Conservation (phyloP, 805 yeast genomes). For the Ogataea henricii region DNA sequence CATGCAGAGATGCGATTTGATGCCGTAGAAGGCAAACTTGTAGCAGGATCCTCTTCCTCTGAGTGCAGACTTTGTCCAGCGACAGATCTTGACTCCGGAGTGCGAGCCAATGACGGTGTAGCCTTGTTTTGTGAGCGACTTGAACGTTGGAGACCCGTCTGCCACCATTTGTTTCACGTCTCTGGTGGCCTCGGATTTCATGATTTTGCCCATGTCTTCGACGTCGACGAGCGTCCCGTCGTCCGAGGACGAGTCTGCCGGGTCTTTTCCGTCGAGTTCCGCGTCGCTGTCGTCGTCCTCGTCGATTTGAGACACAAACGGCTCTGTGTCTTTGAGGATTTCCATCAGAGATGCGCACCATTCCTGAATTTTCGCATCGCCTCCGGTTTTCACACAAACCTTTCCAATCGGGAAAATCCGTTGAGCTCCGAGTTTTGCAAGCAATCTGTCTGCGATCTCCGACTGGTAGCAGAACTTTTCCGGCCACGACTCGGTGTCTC, state of each 20-base stretch:
- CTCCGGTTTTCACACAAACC: conserved; percentile 75
- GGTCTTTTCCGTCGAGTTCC: conserved; percentile 11
- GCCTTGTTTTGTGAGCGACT: conserved; percentile 88
- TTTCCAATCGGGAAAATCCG: conserved; percentile 82
- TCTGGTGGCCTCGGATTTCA: conserved; percentile 32
- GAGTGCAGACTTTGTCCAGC: conserved; percentile 95
- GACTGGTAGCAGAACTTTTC: conserved; percentile 88
- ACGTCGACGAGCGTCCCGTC: conserved; percentile 67
- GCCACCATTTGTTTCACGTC: conserved; percentile 83
- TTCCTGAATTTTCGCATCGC: conserved; percentile 57
- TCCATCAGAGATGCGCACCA: conserved; percentile 67
- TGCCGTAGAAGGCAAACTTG: conserved; percentile 90
- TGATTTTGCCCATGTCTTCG: conserved; percentile 80
- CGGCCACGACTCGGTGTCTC: conserved; percentile 84
- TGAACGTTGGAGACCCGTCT: conserved; percentile 82
- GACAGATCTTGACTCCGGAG: conserved; percentile 91
- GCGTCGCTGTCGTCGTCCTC: conserved; percentile 19
- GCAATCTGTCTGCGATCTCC: conserved; percentile 65
- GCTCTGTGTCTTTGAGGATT: conserved; percentile 70
- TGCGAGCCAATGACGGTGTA: conserved; percentile 92
- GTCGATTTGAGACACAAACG: conserved; percentile 48
- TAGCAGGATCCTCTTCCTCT: conserved; percentile 95
- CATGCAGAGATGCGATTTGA: conserved; percentile 89
- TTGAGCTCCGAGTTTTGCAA: conserved; percentile 84
- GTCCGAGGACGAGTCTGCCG: conserved; percentile 34